These are phyloP conservation scores for Oryza officinalis DNA, from an alignment of 176 grass and related monocot species.

Conservation along the genomic window DNA sequence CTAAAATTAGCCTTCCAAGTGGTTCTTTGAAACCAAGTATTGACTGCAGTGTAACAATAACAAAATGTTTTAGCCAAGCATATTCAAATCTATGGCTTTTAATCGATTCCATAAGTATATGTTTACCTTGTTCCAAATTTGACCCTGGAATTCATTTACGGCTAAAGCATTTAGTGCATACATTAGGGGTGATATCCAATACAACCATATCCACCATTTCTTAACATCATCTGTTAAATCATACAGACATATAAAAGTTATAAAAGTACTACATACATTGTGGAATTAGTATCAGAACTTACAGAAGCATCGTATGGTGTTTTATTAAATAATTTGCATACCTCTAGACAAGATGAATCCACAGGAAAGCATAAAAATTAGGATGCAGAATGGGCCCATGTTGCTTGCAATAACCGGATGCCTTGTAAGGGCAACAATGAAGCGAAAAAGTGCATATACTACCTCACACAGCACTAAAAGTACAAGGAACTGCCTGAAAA, in stretches of 20 bases:
- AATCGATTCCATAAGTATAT: not conserved
- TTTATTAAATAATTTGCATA: slow-evolving; percentile 35
- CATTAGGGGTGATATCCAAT: slow-evolving; percentile 76
- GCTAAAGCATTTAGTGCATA: slow-evolving; percentile 73
- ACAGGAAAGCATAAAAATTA: slow-evolving; percentile 60
- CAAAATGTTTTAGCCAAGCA: slow-evolving; percentile 28
- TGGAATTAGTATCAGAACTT: not conserved
- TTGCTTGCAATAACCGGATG: slow-evolving; percentile 73
- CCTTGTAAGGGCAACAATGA: slow-evolving; percentile 65
- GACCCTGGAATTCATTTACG: slow-evolving; percentile 74
- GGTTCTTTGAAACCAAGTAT: not conserved
- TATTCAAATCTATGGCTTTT: not conserved
- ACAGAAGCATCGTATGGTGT: not conserved
- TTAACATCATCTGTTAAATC: slow-evolving; percentile 66
- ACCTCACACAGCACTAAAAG: slow-evolving; percentile 58
- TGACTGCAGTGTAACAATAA: slow-evolving; percentile 4
- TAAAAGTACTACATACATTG: not conserved
- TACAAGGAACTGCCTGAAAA: slow-evolving; percentile 72
- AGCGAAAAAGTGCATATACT: slow-evolving; percentile 58
- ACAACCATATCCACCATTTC: slow-evolving; percentile 87
- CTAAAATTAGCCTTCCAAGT: slow-evolving; percentile 54
- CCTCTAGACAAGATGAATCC: slow-evolving; percentile 74
- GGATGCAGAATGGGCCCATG: slow-evolving; percentile 53
- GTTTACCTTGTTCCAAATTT: slow-evolving; percentile 70
- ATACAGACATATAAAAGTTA: not conserved